phyloP scores from a whole-genome alignment of 768 basidiomycete genomes.

The Dendrothele bispora region DNA sequence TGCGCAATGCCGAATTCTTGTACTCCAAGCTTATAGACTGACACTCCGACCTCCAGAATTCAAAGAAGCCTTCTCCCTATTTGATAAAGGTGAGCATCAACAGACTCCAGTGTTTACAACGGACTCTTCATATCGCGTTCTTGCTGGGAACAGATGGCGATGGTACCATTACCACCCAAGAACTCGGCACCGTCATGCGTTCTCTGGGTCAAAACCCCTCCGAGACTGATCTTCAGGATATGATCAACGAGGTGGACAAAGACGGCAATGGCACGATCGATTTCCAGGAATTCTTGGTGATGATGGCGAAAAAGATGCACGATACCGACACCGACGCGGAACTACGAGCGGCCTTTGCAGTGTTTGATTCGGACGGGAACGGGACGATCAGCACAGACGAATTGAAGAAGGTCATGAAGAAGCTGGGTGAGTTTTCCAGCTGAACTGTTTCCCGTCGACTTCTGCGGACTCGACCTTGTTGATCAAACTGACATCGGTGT shows the following conservation, averaged over 20 bases:
- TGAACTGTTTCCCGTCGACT: background rate
- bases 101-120: background rate
- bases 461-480: background rate
- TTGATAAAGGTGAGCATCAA: slow-evolving; percentile 25
- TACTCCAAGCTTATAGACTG: background rate
- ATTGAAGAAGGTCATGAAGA: slow-evolving; percentile 27
- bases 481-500: too few relatives aligned
- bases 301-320: slow-evolving; percentile 45
- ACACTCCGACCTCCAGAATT: slow-evolving; percentile 14
- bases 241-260: slow-evolving; percentile 46
- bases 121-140: background rate
- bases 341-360: slow-evolving; percentile 43
- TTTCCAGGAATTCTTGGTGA: slow-evolving; percentile 45
- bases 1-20: background rate
- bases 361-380: slow-evolving; percentile 28
- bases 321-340: slow-evolving; percentile 44
- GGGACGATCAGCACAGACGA: slow-evolving; percentile 25
- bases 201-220: slow-evolving; percentile 49
- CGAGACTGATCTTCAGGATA: slow-evolving; percentile 47
- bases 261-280: slow-evolving; percentile 46
- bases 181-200: slow-evolving; percentile 50
- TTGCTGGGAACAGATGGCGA: slow-evolving; percentile 50
- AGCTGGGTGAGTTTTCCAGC: slow-evolving; percentile 17
- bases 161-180: slow-evolving; percentile 49
- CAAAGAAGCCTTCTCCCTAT: slow-evolving; percentile 22